Conservation (phyloP, 768 basidiomycete genomes). For the Mycena kentingensis region DNA sequence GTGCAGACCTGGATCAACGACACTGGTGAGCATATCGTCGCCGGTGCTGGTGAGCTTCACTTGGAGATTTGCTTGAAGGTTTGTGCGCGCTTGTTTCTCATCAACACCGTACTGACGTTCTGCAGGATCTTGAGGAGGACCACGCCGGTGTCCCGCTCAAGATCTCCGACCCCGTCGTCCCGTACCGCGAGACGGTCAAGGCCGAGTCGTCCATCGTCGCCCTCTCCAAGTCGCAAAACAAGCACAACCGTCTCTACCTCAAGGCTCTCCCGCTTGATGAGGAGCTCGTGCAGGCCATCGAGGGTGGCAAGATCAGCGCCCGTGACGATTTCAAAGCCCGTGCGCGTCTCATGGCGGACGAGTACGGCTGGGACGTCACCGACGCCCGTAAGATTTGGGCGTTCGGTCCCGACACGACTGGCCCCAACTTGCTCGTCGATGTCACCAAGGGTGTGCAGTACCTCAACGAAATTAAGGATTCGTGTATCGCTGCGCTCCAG, state of each 20-base stretch:
- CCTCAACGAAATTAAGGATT: constrained; percentile 99
- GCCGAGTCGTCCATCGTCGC: constrained; percentile 94
- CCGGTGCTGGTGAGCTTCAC: constrained; percentile 98
- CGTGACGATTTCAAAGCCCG: constrained; percentile 98
- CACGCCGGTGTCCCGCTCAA: constrained; percentile 99
- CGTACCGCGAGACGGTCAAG: constrained; percentile 97
- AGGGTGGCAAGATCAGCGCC: constrained; percentile 77
- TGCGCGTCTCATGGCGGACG: constrained; percentile 94
- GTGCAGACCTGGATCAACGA: constrained; percentile 93
- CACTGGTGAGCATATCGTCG: constrained; percentile 97
- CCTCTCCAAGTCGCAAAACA: constrained; percentile 99
- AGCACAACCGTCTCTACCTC: constrained; percentile 97
- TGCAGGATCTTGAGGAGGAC: constrained; percentile 96
- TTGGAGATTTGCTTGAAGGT: constrained; percentile 99
- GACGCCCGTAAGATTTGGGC: constrained; percentile 99
- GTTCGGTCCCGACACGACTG: constrained; percentile 98
- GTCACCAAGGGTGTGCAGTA: constrained; percentile 99
- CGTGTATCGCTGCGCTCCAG: constrained; percentile 98
- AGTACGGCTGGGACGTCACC: constrained; percentile 97
- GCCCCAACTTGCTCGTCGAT: constrained; percentile 95
- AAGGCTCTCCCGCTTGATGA: constrained; percentile 94
- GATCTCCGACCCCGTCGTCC: constrained; percentile 96
- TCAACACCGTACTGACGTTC: constrained; percentile 8
- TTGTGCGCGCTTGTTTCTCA: constrained; percentile 10
- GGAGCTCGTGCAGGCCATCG: constrained; percentile 92